A percentile compares a stretch with the other conserved stretches of the same genome.
Evolutionary conservation across 2,329 filamentous ascomycete genomes (phyloP).

Genomic region (Pseudocercospora eumusae): DNA sequence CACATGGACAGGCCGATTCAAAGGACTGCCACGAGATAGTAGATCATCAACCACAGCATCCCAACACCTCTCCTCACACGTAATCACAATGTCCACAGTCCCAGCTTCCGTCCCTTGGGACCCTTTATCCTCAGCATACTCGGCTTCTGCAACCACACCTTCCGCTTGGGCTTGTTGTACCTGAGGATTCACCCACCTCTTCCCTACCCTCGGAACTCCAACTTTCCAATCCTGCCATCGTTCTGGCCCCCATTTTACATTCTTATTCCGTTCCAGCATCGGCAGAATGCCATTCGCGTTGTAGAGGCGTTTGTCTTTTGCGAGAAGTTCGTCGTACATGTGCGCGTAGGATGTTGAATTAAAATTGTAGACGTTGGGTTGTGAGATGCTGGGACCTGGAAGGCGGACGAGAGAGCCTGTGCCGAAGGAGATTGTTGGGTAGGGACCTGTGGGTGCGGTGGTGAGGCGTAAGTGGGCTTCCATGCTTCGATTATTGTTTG

Average conservation of each 20-base stretch:
- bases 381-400: slow-evolving; percentile 83
- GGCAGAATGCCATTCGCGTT: slow-evolving; percentile 88
- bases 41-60: slow-evolving; percentile 95
- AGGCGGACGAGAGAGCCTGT: slow-evolving; percentile 93
- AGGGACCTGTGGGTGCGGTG: slow-evolving; percentile 59
- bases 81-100: slow-evolving; percentile 90
- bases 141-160: slow-evolving; percentile 32
- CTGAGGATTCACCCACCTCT: slow-evolving; percentile 40
- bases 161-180: slow-evolving; percentile 2
- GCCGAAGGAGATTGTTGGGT: slow-evolving; percentile 97
- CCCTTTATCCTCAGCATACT: slow-evolving; percentile 69
- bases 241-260: slow-evolving; percentile 93
- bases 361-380: slow-evolving; percentile 97
- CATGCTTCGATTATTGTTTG: slow-evolving; percentile 99
- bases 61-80: slow-evolving; percentile 97
- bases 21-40: slow-evolving; percentile 75
- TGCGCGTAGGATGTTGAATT: slow-evolving; percentile 93
- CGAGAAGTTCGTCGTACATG: slow-evolving; percentile 87
- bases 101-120: slow-evolving; percentile 81
- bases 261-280: slow-evolving; percentile 90
- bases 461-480: slow-evolving; percentile 95
- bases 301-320: slow-evolving; percentile 85
- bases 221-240: slow-evolving; percentile 97
- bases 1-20: slow-evolving; percentile 93
- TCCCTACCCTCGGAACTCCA: slow-evolving; percentile 77